Evolutionary conservation across 805 yeast species (phyloP), one percentile per base, ranked within the genome.

Genomic region (Starmerella vaccinii): DNA sequence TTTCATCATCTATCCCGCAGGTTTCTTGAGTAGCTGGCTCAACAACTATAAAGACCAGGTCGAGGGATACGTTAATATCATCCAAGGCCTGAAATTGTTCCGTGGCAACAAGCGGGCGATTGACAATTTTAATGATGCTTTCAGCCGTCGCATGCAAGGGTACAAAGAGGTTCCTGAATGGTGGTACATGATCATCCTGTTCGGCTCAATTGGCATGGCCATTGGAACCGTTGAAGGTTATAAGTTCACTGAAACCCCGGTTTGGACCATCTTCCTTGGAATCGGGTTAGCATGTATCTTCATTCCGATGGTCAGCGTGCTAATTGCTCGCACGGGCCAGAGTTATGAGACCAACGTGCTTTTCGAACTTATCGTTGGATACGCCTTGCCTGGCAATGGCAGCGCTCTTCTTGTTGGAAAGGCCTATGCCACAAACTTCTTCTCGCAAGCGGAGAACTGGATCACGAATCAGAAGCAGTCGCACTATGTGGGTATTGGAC

Each of bases 101-200:
- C 33, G 33, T 56, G 7, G 16, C 5, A 13, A 16, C 1, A 26
- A 26, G 12, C 24, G 40, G 9, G 30, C 40, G 4, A 15, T 33
- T 22, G 46, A 19, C 15, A 58, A 54, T 15, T 66, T 58, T 55
- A 59, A 73, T n/a, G 84, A 80, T 59, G 76, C 81, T 1, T 81
- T 77, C 58, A 72, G 78, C 51, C 68, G 67, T 43, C 76, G 77
- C 74, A 78, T 78, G 81, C 56, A 72, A 10, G 62, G 63, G 24
- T 78, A 79, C 62, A 71, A 69, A 21, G 85, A 80, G 57, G 82
- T 78, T 22, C 85, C 82, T n/a, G 76, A 73, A 49, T 73, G 74
- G 73, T 75, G 72, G 77, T 76, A 71, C 55, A 47, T 71, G 15
- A 29, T 59, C 7, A 69, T 75, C 15, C 61, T 79, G 27, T 48